Percentiles rank a stretch among this genome's conserved stretches.
Conservation (phyloP, 257 asterid species). For the Vinca minor region DNA sequence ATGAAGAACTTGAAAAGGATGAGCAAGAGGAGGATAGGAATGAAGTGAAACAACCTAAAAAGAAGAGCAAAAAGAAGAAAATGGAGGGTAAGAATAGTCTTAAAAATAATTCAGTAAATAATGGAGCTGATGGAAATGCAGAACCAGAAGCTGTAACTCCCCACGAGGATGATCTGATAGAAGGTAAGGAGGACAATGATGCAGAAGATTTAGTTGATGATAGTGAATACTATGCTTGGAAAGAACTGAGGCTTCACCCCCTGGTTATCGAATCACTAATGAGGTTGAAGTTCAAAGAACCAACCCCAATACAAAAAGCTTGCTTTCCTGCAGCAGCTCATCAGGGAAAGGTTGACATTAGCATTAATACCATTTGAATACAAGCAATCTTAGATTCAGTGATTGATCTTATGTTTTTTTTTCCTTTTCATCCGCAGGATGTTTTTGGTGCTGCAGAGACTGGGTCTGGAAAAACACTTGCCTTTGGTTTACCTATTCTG, state of each 20-base stretch:
- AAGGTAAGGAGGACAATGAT: constrained; percentile 33
- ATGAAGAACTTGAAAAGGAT: constrained; percentile 22
- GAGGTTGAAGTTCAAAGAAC: constrained; percentile 76
- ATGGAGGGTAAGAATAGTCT: constrained; percentile 33
- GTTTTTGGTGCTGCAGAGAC: constrained; percentile 99
- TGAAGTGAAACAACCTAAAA: constrained; percentile 33
- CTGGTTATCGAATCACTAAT: constrained; percentile 70
- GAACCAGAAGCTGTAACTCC: constrained; percentile 28
- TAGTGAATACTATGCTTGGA: constrained; percentile 75
- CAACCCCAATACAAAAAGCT: constrained; percentile 85
- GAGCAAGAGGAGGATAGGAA: constrained; percentile 26
- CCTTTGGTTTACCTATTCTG: constrained; percentile 92
- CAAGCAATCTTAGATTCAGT: not conserved
- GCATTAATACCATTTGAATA: constrained; percentile 10
- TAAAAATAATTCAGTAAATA: constrained; percentile 23
- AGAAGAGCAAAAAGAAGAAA: constrained; percentile 23
- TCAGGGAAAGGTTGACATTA: constrained; percentile 79
- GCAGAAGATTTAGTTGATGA: constrained; percentile 59
- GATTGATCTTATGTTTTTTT: constrained; percentile 24
- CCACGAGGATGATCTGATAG: constrained; percentile 35
- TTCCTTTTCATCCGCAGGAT: constrained; percentile 47
- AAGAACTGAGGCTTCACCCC: constrained; percentile 86
- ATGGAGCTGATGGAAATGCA: constrained; percentile 22
- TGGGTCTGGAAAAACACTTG: constrained; percentile 97
- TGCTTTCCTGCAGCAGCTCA: constrained; percentile 97